phyloP scores from a whole-genome alignment of 177 flowering plant genomes.

The Tripterygium wilfordii region DNA sequence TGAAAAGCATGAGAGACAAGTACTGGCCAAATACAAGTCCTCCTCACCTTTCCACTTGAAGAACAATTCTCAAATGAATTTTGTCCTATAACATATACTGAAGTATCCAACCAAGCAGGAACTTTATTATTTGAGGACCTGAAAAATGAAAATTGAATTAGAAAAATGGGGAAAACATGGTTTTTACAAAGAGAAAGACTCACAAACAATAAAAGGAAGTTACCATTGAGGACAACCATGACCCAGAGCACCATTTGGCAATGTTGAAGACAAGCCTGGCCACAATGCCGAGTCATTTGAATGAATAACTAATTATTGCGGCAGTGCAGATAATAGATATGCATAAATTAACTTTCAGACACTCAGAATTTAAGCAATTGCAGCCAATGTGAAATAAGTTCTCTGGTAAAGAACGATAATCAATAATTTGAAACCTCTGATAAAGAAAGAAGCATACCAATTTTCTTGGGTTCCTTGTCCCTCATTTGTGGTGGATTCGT shows the following conservation, averaged over 20 bases:
- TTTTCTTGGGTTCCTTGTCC: conserved; percentile 13
- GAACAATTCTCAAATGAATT: conserved; percentile 10
- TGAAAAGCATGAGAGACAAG: not conserved
- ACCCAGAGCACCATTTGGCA: conserved; percentile 11
- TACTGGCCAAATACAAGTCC: not conserved
- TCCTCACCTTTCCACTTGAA: conserved; percentile 31
- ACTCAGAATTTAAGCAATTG: too few relatives aligned
- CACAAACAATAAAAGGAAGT: not conserved
- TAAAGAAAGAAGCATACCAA: conserved; percentile 9
- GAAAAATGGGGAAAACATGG: not conserved
- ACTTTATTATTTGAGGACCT: conserved; percentile 29
- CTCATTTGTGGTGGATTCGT: conserved; percentile 13
- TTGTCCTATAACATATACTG: conserved; percentile 13
- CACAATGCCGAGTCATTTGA: conserved; percentile 23
- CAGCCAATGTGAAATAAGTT: too few relatives aligned
- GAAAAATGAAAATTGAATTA: conserved; percentile 8
- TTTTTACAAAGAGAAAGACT: not conserved
- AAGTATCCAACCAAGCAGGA: conserved; percentile 34
- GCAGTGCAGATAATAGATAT: not conserved
- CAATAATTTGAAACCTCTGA: not conserved
- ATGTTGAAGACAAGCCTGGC: conserved; percentile 33
- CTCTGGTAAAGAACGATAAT: not conserved
- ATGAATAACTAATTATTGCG: not conserved
- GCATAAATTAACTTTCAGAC: too few relatives aligned
- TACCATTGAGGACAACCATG: conserved; percentile 25